phyloP scores from a whole-genome alignment of 23 red algal genomes.

The Gracilaria caudata region DNA sequence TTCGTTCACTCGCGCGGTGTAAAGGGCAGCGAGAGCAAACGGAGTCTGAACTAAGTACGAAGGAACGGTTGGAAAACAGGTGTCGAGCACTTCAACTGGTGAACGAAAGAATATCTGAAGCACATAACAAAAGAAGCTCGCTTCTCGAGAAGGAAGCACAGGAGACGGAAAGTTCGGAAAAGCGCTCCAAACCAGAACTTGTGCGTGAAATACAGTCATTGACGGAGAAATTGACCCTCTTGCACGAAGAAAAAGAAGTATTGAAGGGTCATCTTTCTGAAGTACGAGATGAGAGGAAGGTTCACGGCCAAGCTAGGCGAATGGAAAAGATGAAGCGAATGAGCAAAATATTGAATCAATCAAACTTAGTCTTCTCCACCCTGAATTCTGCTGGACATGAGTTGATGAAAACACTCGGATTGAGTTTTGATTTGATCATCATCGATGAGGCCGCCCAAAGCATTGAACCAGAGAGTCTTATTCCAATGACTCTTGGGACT shows the following conservation, averaged over 20 bases:
- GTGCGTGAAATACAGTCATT: slow-evolving; percentile 3
- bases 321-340: slow-evolving; percentile 25
- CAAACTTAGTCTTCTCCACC: slow-evolving; percentile 72
- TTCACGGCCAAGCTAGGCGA: slow-evolving; percentile 1
- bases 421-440: slow-evolving; percentile 77
- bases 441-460: slow-evolving; percentile 90
- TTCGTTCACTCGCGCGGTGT: slow-evolving; percentile 11
- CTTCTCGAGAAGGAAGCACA: neutral
- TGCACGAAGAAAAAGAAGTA: slow-evolving; percentile 33
- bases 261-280: slow-evolving; percentile 30
- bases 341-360: slow-evolving; percentile 54
- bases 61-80: neutral
- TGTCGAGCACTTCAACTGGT: slow-evolving; percentile 9
- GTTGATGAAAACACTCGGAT: slow-evolving; percentile 34
- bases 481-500: slow-evolving; percentile 51
- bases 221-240: slow-evolving; percentile 8
- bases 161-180: neutral
- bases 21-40: neutral
- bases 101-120: slow-evolving; percentile 43
- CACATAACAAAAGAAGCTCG: neutral
- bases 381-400: slow-evolving; percentile 72
- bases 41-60: neutral
- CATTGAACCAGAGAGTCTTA: slow-evolving; percentile 78
- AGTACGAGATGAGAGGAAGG: slow-evolving; percentile 11
- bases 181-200: neutral